Evolutionary conservation across 2,329 filamentous ascomycete species (phyloP), one percentile per base, ranked within the genome.

Genomic region (Aspergillus sp.): DNA sequence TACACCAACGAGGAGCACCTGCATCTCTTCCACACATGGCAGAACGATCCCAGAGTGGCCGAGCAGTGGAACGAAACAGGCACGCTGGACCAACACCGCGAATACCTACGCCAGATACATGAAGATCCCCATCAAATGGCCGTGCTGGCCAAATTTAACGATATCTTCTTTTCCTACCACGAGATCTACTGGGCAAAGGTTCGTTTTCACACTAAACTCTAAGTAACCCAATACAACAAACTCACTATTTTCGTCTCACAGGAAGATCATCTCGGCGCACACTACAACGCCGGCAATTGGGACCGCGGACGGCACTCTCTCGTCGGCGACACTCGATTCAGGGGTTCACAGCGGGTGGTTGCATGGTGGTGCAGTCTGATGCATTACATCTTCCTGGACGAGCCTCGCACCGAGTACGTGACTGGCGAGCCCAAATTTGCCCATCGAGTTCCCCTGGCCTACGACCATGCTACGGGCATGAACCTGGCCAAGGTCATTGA

Each of bases 21-120:
- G 53, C 76, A 79, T 12, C 78, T 91, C 6, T 92, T 93, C 79
- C 86, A 92, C 74, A 80, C 80, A 55, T 93, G 90, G 90, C 90
- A 92, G 75, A 93, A 93, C 69, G 89, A 92, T 68, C 89, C 89
- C 53, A 87, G 90, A 52, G 90, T 93, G 35, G 88, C 88, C 4
- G 84, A 87, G 67, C 89, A 89, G 6, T 93, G 90, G 90, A 90
- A 90, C 67, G 86, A 90, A 76, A 89, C 87, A 2, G 90, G 90
- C 35, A 89, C 88, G 1, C 75, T 90, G 47, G 88, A 90, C 31
- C 82, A 92, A 73, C 90, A 93, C 73, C 81, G 84, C 58, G 82
- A 86, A 66, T 93, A 93, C 73, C 80, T 91, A 53, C 80, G 82
- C 43, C 83, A 83, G 64, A 80, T 88, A 55, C 84, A 91, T 68